These are phyloP conservation scores for Xylaria telfairii DNA, from an alignment of 495 filamentous ascomycete genomes.

Conservation along the genomic window DNA sequence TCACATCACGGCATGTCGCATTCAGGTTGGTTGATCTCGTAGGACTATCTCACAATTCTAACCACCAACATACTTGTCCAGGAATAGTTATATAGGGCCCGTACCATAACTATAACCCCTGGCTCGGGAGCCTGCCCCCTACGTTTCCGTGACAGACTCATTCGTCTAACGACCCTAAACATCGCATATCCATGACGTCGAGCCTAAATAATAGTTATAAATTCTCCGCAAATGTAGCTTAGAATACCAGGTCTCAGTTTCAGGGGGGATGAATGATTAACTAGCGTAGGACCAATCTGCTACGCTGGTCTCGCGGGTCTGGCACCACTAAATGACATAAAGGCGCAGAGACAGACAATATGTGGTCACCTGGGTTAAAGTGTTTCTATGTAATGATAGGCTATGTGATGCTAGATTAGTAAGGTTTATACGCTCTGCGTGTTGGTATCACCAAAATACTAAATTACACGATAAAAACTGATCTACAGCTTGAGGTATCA, in stretches of 20 bases:
- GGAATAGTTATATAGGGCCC: neutral
- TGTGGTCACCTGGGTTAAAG: neutral
- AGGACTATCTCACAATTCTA: too few relatives aligned
- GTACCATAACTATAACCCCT: neutral
- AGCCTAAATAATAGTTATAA: neutral
- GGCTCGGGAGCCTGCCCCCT: too few relatives aligned
- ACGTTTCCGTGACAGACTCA: neutral
- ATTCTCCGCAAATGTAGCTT: neutral
- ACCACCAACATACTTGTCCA: neutral
- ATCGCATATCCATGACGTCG: neutral
- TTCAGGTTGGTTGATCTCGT: neutral
- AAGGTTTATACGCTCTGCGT: neutral
- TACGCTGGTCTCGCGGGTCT: neutral
- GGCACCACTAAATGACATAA: neutral
- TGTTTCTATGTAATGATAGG: neutral
- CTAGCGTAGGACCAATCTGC: neutral
- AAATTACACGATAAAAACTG: neutral
- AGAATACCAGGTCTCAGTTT: neutral
- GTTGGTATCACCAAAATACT: slow-evolving; percentile 11
- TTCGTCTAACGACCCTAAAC: neutral
- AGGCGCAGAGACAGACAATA: neutral
- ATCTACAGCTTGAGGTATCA: slow-evolving; percentile 5
- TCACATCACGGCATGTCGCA: neutral
- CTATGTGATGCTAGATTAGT: neutral
- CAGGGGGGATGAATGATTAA: neutral